These are phyloP conservation scores for Pichia thaimueangensis DNA, from an alignment of 805 yeast species.

Conservation along the genomic window DNA sequence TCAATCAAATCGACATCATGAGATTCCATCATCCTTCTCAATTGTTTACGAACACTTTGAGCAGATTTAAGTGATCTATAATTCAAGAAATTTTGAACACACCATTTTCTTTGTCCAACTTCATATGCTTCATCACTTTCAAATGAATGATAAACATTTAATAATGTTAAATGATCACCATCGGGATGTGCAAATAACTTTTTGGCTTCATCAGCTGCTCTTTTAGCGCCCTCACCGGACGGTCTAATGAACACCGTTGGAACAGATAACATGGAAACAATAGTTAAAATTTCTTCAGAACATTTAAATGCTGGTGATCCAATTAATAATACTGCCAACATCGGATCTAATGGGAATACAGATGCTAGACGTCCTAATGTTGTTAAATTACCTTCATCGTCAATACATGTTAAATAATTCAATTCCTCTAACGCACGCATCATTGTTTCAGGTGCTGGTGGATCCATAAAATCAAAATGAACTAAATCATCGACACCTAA, in stretches of 20 bases:
- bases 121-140: conserved; percentile 64
- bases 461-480: conserved; percentile 98
- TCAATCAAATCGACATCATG: conserved; percentile 68
- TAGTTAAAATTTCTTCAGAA: conserved; percentile 80
- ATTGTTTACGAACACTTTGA: conserved; percentile 79
- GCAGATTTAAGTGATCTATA: conserved; percentile 81
- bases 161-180: conserved; percentile 88
- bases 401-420: conserved; percentile 81
- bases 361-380: conserved; percentile 86
- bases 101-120: conserved; percentile 73
- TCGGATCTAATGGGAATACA: conserved; percentile 92
- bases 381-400: conserved; percentile 88
- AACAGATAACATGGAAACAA: conserved; percentile 85
- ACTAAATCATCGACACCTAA: conserved; percentile 93
- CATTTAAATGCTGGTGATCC: conserved; percentile 81
- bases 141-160: conserved; percentile 85
- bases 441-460: conserved; percentile 99
- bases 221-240: conserved; percentile 71
- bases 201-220: conserved; percentile 88
- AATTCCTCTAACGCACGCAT: conserved; percentile 97
- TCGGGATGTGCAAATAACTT: conserved; percentile 83
- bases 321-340: conserved; percentile 87
- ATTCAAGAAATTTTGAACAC: conserved; percentile 82
- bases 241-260: conserved; percentile 96
- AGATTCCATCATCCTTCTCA: conserved; percentile 75